phyloP scores from a whole-genome alignment of 1,284 basidiomycete genomes.

The Neolentinus lepideus region DNA sequence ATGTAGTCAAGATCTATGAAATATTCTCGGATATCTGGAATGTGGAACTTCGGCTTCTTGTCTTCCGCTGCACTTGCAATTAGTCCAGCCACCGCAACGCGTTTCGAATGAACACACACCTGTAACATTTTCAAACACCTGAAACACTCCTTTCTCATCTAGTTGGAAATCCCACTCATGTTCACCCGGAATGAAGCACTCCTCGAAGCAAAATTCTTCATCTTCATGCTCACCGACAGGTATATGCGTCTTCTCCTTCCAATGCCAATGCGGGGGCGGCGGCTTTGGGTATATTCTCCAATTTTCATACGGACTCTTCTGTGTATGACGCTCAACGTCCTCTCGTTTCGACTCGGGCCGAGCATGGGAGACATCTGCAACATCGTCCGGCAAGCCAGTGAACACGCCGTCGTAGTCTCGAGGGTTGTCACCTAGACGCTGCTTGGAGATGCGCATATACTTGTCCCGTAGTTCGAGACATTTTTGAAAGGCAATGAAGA shows the following conservation, averaged over 20 bases:
- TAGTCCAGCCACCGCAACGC: background rate
- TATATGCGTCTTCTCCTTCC: slow-evolving; percentile 51
- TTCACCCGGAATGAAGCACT: slow-evolving; percentile 64
- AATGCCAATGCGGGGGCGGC: slow-evolving; percentile 92
- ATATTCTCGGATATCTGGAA: slow-evolving; percentile 90
- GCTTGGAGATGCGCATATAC: slow-evolving; percentile 80
- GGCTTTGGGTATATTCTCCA: slow-evolving; percentile 91
- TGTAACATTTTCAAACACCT: slow-evolving; percentile 54
- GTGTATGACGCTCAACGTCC: slow-evolving; percentile 14
- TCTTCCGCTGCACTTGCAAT: slow-evolving; percentile 16
- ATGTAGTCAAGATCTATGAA: slow-evolving; percentile 95
- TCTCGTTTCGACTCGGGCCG: slow-evolving; percentile 38
- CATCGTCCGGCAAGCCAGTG: slow-evolving; percentile 47
- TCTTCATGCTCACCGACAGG: slow-evolving; percentile 30
- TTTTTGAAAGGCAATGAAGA: slow-evolving; percentile 61
- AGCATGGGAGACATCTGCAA: slow-evolving; percentile 61
- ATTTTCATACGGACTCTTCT: slow-evolving; percentile 33
- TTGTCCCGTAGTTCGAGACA: slow-evolving; percentile 90
- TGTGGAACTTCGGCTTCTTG: slow-evolving; percentile 61
- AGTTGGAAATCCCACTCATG: slow-evolving; percentile 62
- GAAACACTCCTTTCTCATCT: slow-evolving; percentile 84
- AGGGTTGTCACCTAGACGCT: slow-evolving; percentile 89
- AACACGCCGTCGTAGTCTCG: slow-evolving; percentile 80
- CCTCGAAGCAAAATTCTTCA: slow-evolving; percentile 60
- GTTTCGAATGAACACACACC: slow-evolving; percentile 22